A percentile compares a stretch with the other conserved stretches of the same genome.
Evolutionary conservation across 2,329 filamentous ascomycete genomes (phyloP).

Genomic region (Cladophialophora psammophila): DNA sequence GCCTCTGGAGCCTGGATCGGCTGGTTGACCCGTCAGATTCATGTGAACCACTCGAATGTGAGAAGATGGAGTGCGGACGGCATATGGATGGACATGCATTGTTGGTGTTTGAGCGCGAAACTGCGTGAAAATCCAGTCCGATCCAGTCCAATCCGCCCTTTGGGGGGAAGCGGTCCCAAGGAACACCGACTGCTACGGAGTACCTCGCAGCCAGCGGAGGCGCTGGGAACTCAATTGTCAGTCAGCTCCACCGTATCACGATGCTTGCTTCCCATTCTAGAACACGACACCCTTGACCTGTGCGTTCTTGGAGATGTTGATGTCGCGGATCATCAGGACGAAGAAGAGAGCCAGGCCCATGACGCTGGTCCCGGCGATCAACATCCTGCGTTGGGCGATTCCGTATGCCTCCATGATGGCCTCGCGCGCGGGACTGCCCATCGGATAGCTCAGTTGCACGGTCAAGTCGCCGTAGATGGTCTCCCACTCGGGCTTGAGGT

Average conservation of each 20-base stretch:
- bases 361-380: slow-evolving; percentile 47
- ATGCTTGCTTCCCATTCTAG: slow-evolving; percentile 41
- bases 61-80: too few species aligned
- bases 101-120: too few species aligned
- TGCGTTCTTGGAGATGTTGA: slow-evolving; percentile 37
- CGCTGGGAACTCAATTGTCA: neutral
- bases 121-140: too few species aligned
- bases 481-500: slow-evolving; percentile 11
- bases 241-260: neutral
- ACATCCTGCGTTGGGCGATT: too few species aligned
- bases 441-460: slow-evolving; percentile 59
- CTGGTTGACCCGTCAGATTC: too few species aligned
- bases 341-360: slow-evolving; percentile 45
- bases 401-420: slow-evolving; percentile 55
- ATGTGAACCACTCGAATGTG: too few species aligned
- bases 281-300: slow-evolving; percentile 51
- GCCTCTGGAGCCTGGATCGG: neutral
- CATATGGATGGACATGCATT: too few species aligned
- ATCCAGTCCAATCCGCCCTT: neutral
- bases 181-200: neutral
- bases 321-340: slow-evolving; percentile 38
- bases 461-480: slow-evolving; percentile 57
- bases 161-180: neutral
- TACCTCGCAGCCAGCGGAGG: neutral
- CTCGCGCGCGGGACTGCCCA: slow-evolving; percentile 58